Evolutionary conservation across 345 rosid genomes (phyloP).

Genomic region (Heritiera fomes): DNA sequence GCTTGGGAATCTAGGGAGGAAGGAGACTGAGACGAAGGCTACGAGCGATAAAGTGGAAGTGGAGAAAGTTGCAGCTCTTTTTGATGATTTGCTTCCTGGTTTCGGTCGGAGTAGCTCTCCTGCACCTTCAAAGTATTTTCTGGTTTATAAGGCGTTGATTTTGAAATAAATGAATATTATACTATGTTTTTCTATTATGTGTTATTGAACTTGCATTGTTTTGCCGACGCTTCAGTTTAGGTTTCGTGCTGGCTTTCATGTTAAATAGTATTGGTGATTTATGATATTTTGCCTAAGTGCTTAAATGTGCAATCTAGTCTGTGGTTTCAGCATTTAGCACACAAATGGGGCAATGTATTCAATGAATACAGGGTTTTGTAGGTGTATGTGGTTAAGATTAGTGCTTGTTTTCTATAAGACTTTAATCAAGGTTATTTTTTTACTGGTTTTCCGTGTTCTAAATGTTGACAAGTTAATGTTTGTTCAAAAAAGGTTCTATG

Average conservation of each 20-base stretch:
- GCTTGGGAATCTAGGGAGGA: conserved; percentile 47
- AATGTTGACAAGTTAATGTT: background rate
- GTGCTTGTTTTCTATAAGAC: background rate
- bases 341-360: background rate
- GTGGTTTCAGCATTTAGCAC: background rate
- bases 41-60: conserved; percentile 33
- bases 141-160: background rate
- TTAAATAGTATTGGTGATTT: background rate
- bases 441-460: background rate
- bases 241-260: conserved; percentile 1
- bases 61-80: conserved; percentile 40
- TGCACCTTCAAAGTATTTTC: conserved; percentile 37
- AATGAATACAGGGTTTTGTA: background rate
- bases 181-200: background rate
- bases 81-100: conserved; percentile 77
- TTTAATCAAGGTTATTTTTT: background rate
- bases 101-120: conserved; percentile 67
- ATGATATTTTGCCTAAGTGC: background rate
- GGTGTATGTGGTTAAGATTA: background rate
- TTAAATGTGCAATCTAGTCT: background rate
- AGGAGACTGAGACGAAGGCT: conserved; percentile 26
- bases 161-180: background rate
- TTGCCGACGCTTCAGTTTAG: too few relatives aligned
- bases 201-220: background rate
- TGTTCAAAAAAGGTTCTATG: background rate